These are phyloP conservation scores for Leccinellum luteum DNA, from an alignment of 768 basidiomycete species.

Conservation along the genomic window DNA sequence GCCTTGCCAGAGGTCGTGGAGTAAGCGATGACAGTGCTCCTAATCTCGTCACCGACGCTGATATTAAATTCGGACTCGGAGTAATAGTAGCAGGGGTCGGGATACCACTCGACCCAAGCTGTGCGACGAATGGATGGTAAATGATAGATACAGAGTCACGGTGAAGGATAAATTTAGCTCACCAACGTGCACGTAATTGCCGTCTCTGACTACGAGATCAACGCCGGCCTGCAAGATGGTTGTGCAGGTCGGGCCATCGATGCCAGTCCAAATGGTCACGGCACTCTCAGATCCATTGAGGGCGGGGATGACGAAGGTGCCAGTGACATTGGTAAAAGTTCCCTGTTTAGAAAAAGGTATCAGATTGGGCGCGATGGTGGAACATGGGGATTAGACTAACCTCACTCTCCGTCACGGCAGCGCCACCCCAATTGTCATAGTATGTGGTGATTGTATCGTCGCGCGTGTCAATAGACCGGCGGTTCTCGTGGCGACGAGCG, in stretches of 20 bases:
- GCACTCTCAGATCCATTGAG: not conserved
- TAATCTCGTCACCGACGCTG: not conserved
- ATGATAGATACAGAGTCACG: not conserved
- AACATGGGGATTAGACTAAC: not conserved
- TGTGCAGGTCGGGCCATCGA: not conserved
- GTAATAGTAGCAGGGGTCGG: not conserved
- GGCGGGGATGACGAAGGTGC: not conserved
- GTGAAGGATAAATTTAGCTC: not conserved
- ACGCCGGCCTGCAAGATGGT: not conserved
- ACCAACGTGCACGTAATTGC: not conserved
- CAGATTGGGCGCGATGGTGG: not conserved
- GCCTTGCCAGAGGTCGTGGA: not conserved
- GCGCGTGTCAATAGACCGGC: not conserved
- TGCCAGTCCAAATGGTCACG: not conserved
- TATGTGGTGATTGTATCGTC: too few relatives aligned
- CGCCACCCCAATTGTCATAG: not conserved
- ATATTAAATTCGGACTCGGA: not conserved
- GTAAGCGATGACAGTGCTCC: not conserved
- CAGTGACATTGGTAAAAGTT: not conserved
- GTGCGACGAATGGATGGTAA: not conserved
- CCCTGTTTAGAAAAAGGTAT: not conserved
- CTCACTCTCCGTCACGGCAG: not conserved
- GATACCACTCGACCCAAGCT: not conserved
- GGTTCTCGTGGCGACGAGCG: not conserved
- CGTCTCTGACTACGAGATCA: not conserved